Conservation (phyloP, 495 filamentous ascomycete genomes). For the Aspergillus cavernicola region DNA sequence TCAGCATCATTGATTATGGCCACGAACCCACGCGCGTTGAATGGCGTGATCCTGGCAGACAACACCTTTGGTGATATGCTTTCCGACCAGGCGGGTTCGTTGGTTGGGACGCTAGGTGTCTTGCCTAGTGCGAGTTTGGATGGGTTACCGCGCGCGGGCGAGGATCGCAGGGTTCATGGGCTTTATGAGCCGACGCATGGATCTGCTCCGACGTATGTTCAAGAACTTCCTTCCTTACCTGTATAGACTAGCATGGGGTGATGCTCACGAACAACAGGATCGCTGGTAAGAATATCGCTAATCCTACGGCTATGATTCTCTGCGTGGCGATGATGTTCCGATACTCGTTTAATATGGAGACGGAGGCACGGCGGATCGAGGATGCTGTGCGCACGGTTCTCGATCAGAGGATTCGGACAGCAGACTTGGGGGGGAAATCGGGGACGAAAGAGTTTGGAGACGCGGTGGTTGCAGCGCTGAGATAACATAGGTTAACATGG, state of each 20-base stretch:
- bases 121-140: slow-evolving; percentile 48
- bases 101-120: slow-evolving; percentile 47
- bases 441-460: slow-evolving; percentile 79
- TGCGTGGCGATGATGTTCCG: slow-evolving; percentile 89
- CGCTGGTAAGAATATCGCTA: slow-evolving; percentile 42
- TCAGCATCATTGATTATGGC: slow-evolving; percentile 48
- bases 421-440: slow-evolving; percentile 72
- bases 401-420: slow-evolving; percentile 68
- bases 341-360: slow-evolving; percentile 76
- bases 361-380: slow-evolving; percentile 71
- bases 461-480: slow-evolving; percentile 69
- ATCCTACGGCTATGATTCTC: slow-evolving; percentile 77
- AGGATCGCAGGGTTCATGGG: slow-evolving; percentile 25
- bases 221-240: not conserved
- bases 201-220: slow-evolving; percentile 37
- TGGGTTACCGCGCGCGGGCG: slow-evolving; percentile 35
- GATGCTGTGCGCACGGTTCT: slow-evolving; percentile 74
- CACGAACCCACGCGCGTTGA: slow-evolving; percentile 44
- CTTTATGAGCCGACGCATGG: slow-evolving; percentile 43
- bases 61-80: slow-evolving; percentile 54
- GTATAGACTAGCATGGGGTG: not conserved
- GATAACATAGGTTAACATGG: too few relatives aligned
- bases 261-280: slow-evolving; percentile 18
- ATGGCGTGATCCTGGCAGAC: slow-evolving; percentile 48
- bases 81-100: slow-evolving; percentile 47